Base-by-base conservation (phyloP, 176 grass and related monocot species). In the Triticum aestivum region DNA sequence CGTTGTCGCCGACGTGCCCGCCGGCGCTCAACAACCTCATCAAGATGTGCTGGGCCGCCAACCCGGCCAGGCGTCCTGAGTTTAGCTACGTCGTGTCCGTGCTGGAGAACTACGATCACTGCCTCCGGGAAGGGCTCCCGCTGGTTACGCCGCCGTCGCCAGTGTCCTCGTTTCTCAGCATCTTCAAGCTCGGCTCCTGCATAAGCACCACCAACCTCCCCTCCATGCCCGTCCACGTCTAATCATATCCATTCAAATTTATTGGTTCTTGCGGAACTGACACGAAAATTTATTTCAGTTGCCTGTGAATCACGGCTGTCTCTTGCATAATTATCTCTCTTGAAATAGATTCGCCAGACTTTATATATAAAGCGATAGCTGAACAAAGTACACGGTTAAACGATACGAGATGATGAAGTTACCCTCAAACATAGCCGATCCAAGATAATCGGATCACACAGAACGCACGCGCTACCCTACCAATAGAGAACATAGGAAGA, bases 71-170 rank as follows among this genome's bases (percentile, higher is more conserved):
- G 79, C 79, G 90, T 49, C 93, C 93, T 0, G 87, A 86, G 75
- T 94, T 94, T 66, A 92, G 79, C 45, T 88, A 90, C 49, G 82
- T 94, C 1, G 93, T 94, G 34, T 83, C 85, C 20, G 67, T 88
- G n/a, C 86, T 92, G 61, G 87, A 92, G 82, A 94, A 90, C n/a
- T 94, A 85, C 59, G 93, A 94, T 24, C 87, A 81, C 62, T 84
- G 90, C 70, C 59, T 94, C 39, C 85, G 71, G 83, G 93, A 92
- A 86, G 92, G 90, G 52, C 70, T 86, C 74, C 92, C 85, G 0
- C 69, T 92, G 59, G 75, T 62, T 75, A 72, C 69, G 61, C 85
- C 83, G 82, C 6, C 52, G 78, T 70, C 82, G 79, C 8, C 64
- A 62, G 11, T 80, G 63, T n/a, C 63, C 32, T 86, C 87, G 8